Evolutionary conservation across 768 basidiomycete species (phyloP).

Genomic region (Kwoniella mangroviensis): DNA sequence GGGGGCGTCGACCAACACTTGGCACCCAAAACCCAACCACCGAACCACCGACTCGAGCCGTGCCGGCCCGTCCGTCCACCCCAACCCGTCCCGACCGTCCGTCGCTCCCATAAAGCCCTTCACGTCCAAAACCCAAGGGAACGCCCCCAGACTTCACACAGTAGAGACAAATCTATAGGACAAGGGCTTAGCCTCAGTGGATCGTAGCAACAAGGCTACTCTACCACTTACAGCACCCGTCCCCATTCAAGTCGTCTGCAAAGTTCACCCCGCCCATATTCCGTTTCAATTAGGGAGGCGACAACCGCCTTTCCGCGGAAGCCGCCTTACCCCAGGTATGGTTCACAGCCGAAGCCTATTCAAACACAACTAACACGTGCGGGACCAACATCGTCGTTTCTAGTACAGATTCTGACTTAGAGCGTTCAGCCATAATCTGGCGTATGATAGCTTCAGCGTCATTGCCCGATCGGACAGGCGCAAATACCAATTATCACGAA

Average conservation of each 20-base stretch:
- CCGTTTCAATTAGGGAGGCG: slow-evolving; percentile 65
- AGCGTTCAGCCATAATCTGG: slow-evolving; percentile 84
- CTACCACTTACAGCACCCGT: slow-evolving; percentile 74
- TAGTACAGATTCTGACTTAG: slow-evolving; percentile 81
- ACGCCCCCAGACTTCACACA: slow-evolving; percentile 17
- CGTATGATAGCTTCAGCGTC: slow-evolving; percentile 79
- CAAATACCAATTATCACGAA: slow-evolving; percentile 82
- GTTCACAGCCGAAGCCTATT: slow-evolving; percentile 74
- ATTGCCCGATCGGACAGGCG: slow-evolving; percentile 64
- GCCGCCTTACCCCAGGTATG: slow-evolving; percentile 64
- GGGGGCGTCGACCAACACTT: neutral
- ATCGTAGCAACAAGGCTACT: slow-evolving; percentile 79
- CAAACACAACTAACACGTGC: slow-evolving; percentile 68
- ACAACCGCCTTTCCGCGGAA: slow-evolving; percentile 61
- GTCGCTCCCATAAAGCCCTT: neutral
- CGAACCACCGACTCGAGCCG: neutral
- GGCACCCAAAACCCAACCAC: neutral
- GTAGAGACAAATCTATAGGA: slow-evolving; percentile 68
- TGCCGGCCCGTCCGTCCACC: slow-evolving; percentile 29
- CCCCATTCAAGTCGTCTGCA: slow-evolving; percentile 76
- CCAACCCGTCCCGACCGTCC: neutral
- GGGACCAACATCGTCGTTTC: slow-evolving; percentile 73
- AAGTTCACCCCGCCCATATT: slow-evolving; percentile 71
- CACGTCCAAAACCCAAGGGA: slow-evolving; percentile 9
- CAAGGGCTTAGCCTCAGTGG: slow-evolving; percentile 75